A percentile compares a stretch with the other conserved stretches of the same genome.
Conservation (phyloP, 2,329 filamentous ascomycete genomes). For the Diplocarpon mali region DNA sequence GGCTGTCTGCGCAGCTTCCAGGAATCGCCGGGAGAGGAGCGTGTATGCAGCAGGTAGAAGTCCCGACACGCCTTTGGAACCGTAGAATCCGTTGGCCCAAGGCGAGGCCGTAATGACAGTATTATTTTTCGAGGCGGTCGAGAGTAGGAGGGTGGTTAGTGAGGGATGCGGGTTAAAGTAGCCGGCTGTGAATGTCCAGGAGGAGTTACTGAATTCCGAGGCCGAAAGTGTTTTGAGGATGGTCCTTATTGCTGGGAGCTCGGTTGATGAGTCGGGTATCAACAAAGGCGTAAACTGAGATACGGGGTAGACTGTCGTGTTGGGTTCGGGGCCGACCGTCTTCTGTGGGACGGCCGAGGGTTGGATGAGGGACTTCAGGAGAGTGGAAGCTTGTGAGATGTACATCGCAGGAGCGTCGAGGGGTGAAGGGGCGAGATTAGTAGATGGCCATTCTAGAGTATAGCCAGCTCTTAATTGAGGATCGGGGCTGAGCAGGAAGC, state of each 20-base stretch:
- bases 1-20: slow-evolving; percentile 32
- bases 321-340: slow-evolving; percentile 14
- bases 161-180: slow-evolving; percentile 95
- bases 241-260: slow-evolving; percentile 69
- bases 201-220: slow-evolving; percentile 54
- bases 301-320: slow-evolving; percentile 76
- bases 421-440: slow-evolving; percentile 66
- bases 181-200: slow-evolving; percentile 94
- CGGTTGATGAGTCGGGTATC: slow-evolving; percentile 70
- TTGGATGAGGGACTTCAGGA: slow-evolving; percentile 55
- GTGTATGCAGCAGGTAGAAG: slow-evolving; percentile 90
- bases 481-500: slow-evolving; percentile 65
- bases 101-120: slow-evolving; percentile 89
- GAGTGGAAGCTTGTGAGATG: slow-evolving; percentile 53
- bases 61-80: slow-evolving; percentile 75
- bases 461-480: slow-evolving; percentile 43
- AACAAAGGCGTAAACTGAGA: slow-evolving; percentile 82
- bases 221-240: slow-evolving; percentile 59
- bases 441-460: slow-evolving; percentile 58
- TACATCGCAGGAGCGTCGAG: slow-evolving; percentile 60
- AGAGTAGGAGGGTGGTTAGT: slow-evolving; percentile 68
- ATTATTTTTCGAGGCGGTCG: slow-evolving; percentile 56
- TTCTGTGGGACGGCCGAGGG: slow-evolving; percentile 10
- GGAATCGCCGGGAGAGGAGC: slow-evolving; percentile 71
- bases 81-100: slow-evolving; percentile 90